Base-by-base conservation (phyloP, 164 flowering plant genomes). In the Piper betle region DNA sequence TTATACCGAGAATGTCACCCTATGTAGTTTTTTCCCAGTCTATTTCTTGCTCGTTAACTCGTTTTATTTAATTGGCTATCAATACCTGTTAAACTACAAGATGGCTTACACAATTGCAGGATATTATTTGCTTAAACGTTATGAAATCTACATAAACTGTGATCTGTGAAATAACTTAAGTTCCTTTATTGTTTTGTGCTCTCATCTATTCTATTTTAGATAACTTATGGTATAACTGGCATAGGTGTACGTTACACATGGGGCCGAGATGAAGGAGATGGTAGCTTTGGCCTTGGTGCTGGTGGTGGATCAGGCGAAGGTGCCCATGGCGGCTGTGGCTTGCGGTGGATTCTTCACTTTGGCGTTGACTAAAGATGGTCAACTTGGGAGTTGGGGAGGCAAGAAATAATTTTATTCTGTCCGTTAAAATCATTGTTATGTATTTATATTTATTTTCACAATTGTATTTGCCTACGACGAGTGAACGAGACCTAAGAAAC, bases 211-310 rank as follows among this genome's bases (percentile, higher is more conserved):
- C 8, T 18, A 8, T 3, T 18, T 46, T 48, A 18, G 3, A 18
- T 60, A 39, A 25, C 39, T 54, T 37, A 39, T 58, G 38, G 58
- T 48, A 43, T 54, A 37, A 19, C 42, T 62, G 41, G 59, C 72
- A 62, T 68, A 88, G 96, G 98, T 43, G 85, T 85, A 59, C 78
- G 85, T 46, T 92, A 85, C 67, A 85, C 84, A 53, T 87, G 96
- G 95, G 98, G 95, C 59, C 84, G 98, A 75, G 98, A 92, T 70
- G 93, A 87, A 80, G 96, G 96, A 15, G 96, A 92, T 73, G 98
- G 98, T 62, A 78, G 98, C 72, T 74, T 92, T 60, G 95, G 96
- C 60, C 85, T 88, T 70, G 98, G 96, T 64, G 77, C 87, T 62
- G 78, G 75, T 60, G 82, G 84, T 66, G 96, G 95, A n/a, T 95